Percentiles rank a stretch among this genome's conserved stretches.
These are phyloP conservation scores for Colletotrichum chrysophilum DNA, from an alignment of 2,329 filamentous ascomycete species.

Conservation along the genomic window DNA sequence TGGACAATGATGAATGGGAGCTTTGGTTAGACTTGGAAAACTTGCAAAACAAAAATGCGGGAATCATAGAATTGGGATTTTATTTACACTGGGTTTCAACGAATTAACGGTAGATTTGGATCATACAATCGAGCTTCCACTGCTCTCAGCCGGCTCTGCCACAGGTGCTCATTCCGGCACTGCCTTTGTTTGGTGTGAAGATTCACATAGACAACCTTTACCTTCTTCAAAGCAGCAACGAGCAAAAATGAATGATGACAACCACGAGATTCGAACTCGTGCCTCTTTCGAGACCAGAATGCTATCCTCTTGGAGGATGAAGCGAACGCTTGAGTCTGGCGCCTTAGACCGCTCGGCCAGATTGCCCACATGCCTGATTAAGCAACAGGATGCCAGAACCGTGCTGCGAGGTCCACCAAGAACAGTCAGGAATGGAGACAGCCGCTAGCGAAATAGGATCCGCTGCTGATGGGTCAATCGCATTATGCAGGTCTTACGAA, in stretches of 20 bases:
- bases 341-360: conserved; percentile 11
- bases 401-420: not conserved
- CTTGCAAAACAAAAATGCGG: not conserved
- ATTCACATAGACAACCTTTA: not conserved
- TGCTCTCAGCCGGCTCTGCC: not conserved
- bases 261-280: conserved; percentile 10
- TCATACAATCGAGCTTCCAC: not conserved
- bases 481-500: too few relatives aligned
- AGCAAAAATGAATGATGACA: not conserved
- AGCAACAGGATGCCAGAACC: not conserved
- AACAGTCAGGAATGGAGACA: not conserved
- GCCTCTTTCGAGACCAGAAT: conserved; percentile 11
- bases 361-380: conserved; percentile 2
- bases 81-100: not conserved
- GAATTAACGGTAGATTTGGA: not conserved
- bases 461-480: not conserved
- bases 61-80: not conserved
- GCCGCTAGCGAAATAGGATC: not conserved
- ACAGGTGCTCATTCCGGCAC: not conserved
- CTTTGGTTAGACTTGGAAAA: not conserved
- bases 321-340: conserved; percentile 1
- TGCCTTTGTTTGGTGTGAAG: not conserved
- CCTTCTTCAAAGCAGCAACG: not conserved
- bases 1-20: not conserved
- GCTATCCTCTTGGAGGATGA: not conserved